Evolutionary conservation across 495 filamentous ascomycete species (phyloP).

Genomic region (Parmelia sp.): DNA sequence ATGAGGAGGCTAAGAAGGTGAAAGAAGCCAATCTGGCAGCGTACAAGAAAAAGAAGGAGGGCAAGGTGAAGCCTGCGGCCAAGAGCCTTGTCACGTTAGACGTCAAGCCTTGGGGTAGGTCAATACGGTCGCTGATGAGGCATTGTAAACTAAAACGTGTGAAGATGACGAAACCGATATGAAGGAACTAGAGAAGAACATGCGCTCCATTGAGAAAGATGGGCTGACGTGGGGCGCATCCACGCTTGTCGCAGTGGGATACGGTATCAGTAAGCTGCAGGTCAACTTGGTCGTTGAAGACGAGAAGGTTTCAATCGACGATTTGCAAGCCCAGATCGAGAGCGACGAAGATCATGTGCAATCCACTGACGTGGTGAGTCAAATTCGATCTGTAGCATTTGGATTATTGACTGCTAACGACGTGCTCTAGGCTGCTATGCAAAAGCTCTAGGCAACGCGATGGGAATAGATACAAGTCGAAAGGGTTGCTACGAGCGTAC

Average conservation of each 20-base stretch:
- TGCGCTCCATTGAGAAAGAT: constrained; percentile 83
- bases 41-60: constrained; percentile 96
- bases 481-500: neutral
- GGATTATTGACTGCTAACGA: constrained; percentile 17
- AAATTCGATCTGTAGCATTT: constrained; percentile 11
- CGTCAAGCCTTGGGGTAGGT: constrained; percentile 98
- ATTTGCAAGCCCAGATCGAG: constrained; percentile 81
- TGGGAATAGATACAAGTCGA: neutral
- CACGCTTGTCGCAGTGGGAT: constrained; percentile 82
- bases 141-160: constrained; percentile 29
- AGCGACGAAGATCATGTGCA: constrained; percentile 95
- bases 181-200: constrained; percentile 68
- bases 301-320: constrained; percentile 84
- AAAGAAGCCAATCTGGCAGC: constrained; percentile 84
- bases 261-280: constrained; percentile 99
- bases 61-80: constrained; percentile 80
- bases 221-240: constrained; percentile 94
- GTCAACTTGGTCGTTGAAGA: constrained; percentile 97
- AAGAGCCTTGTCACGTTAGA: constrained; percentile 95
- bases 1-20: constrained; percentile 72
- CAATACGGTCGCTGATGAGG: neutral
- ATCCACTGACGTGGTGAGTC: constrained; percentile 76
- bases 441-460: constrained; percentile 65
- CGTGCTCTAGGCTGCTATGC: constrained; percentile 64
- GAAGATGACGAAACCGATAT: constrained; percentile 91